phyloP scores from a whole-genome alignment of 345 rosid species.

The Eucalyptus rudis region DNA sequence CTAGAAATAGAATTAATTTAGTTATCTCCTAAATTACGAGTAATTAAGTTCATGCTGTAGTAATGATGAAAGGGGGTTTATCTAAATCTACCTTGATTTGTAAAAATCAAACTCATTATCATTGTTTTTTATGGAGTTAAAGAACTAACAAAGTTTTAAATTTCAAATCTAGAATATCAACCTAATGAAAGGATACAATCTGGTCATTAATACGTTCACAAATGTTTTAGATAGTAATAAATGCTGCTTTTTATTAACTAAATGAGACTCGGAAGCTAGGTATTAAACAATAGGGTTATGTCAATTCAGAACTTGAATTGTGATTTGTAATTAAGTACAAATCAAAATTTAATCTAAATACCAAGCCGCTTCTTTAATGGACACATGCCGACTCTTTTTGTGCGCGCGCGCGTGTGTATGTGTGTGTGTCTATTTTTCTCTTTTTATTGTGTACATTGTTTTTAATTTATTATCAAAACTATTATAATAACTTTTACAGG shows the following conservation, averaged over 20 bases:
- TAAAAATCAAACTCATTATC: background rate
- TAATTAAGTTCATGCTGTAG: background rate
- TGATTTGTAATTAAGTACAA: background rate
- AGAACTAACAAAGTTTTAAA: background rate
- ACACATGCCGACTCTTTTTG: background rate
- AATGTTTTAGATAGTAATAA: background rate
- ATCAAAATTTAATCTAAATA: background rate
- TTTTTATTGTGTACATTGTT: background rate
- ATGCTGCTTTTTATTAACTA: background rate
- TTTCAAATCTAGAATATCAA: background rate
- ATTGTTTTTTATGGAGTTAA: background rate
- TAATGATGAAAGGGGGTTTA: background rate
- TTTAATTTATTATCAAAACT: background rate
- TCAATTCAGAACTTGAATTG: background rate
- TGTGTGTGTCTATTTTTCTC: background rate
- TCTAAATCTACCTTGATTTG: background rate
- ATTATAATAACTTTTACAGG: background rate
- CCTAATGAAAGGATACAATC: background rate
- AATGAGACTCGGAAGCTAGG: background rate
- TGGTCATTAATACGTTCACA: background rate
- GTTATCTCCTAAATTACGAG: background rate
- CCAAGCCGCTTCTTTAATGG: background rate
- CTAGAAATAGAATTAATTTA: background rate
- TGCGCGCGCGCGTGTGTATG: no score
- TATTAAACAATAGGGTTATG: background rate